phyloP scores from a whole-genome alignment of 169 alveolate genomes.

The Plasmodium cynomolgi region DNA sequence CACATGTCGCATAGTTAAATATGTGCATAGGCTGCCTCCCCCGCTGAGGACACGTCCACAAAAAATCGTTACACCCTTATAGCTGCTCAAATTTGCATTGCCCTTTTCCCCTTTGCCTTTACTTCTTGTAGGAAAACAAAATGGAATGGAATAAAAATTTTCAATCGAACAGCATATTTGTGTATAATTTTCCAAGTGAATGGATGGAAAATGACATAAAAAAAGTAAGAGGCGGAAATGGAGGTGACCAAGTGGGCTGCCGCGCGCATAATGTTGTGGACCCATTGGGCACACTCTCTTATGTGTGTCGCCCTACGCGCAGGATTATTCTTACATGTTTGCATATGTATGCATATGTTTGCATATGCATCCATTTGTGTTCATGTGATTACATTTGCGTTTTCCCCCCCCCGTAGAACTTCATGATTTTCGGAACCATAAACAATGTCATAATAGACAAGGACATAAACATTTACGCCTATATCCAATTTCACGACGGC shows the following conservation, averaged over 20 bases:
- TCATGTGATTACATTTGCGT: background rate
- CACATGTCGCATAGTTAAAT: background rate
- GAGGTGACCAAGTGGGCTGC: background rate
- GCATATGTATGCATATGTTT: background rate
- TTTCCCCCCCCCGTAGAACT: background rate
- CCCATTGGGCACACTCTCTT: background rate
- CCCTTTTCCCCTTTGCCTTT: background rate
- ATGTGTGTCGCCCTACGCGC: background rate
- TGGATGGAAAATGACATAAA: conserved; percentile 64
- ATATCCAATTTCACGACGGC: conserved; percentile 88
- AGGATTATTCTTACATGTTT: background rate
- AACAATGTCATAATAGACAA: conserved; percentile 56
- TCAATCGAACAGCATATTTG: conserved; percentile 60
- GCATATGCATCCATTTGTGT: background rate
- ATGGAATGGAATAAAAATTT: conserved; percentile 65
- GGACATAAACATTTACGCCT: conserved; percentile 91
- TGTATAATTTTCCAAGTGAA: conserved; percentile 66
- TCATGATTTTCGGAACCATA: conserved; percentile 59
- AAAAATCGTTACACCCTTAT: background rate
- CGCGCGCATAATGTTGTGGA: background rate
- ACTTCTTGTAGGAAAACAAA: conserved; percentile 8
- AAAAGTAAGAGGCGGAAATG: conserved; percentile 27
- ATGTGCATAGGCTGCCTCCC: background rate
- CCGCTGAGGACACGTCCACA: background rate
- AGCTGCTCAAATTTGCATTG: background rate